Evolutionary conservation across 1,139 yeast genomes (phyloP), one percentile per base, ranked within the genome.

Genomic region (Debaryomycetaceae sp.): DNA sequence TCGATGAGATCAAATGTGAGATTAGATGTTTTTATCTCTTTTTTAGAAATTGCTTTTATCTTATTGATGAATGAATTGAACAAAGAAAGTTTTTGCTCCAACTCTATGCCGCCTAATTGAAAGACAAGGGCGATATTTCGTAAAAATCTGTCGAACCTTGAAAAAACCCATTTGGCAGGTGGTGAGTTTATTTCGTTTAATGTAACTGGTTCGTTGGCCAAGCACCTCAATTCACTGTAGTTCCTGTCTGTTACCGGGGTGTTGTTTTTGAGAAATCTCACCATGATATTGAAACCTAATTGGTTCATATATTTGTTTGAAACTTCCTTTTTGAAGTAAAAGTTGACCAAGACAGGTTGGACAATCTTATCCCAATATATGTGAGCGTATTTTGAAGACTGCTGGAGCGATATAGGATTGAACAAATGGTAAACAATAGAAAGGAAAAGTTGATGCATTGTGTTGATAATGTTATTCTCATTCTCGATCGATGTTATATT

Each of bases 301-400:
- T 56, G 60, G 46, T 65, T 60, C 63, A 60, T 52, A 40, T 54
- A 56, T 1, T 52, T 44, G 37, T 46, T 58, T n/a, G 64, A 57
- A 6, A 45, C 45, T 24, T 53, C 60, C 41, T 60, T 60, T 37
- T 58, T 62, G 54, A 72, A 70, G 42, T 70, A 71, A 48, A 72
- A 66, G 37, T 54, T 60, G 13, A 56, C 38, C 34, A 73, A 50
- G 0, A 67, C 56, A 1, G 72, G 71, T 39, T 61, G 68, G 20
- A 73, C 50, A 2, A 73, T 54, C 40, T 59, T 64, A 44, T 71
- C 76, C 78, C 78, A 73, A 38, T 67, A 64, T 5, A 68, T 50
- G 40, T 64, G 65, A 34, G 69, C 49, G 45, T 63, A 59, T 42
- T 64, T 65, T 33, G 52, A 41, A 5, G 57, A 51, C n/a, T 51